A percentile compares a stretch with the other conserved stretches of the same genome.
Conservation (phyloP, 345 rosid species). For the Garcia nutans region DNA sequence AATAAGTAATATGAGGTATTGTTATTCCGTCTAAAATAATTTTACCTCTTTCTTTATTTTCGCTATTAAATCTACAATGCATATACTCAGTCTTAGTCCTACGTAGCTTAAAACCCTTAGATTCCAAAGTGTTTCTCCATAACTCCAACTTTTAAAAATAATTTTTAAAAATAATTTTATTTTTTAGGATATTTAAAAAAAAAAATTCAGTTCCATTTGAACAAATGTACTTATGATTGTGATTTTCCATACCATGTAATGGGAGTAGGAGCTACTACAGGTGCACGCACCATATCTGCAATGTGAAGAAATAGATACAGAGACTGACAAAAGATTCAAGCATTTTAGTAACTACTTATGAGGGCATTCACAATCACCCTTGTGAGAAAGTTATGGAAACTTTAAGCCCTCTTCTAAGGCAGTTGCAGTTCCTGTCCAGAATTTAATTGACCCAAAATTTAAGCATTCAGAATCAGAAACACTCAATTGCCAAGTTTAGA, state of each 20-base stretch:
- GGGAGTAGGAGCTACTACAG: constrained; percentile 30
- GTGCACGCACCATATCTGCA: constrained; percentile 36
- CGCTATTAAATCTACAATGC: too few species aligned
- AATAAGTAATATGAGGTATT: too few species aligned
- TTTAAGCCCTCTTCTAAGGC: constrained; percentile 35
- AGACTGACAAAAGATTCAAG: constrained; percentile 35
- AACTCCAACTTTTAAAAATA: too few species aligned
- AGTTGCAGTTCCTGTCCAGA: constrained; percentile 34
- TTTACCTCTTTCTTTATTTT: too few species aligned
- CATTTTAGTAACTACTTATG: constrained; percentile 39
- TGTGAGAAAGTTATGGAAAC: constrained; percentile 39
- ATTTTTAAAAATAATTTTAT: too few species aligned
- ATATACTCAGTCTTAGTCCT: too few species aligned
- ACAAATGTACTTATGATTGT: neutral
- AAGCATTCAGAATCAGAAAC: neutral
- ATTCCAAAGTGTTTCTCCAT: too few species aligned
- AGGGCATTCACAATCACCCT: constrained; percentile 36
- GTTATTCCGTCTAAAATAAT: too few species aligned
- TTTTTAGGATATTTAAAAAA: too few species aligned
- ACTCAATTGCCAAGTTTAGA: too few species aligned
- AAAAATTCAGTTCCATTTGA: too few species aligned
- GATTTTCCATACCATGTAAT: neutral
- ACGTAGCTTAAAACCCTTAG: too few species aligned
- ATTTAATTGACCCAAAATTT: constrained; percentile 1
- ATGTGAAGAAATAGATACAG: constrained; percentile 42